Base-by-base conservation (phyloP, 2,329 filamentous ascomycete species). In the Setomelanomma holmii region DNA sequence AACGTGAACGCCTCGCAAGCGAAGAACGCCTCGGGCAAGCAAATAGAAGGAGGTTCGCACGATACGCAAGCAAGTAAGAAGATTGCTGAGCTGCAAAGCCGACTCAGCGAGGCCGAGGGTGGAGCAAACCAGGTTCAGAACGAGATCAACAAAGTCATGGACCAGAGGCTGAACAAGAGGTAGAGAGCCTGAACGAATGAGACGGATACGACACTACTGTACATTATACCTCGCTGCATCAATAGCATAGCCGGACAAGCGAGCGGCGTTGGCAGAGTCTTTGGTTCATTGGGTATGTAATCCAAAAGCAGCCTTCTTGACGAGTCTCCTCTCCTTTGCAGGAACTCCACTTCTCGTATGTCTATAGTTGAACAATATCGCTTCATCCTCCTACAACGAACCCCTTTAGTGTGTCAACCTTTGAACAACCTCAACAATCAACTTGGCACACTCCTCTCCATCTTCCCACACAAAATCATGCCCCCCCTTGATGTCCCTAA, bases 1-100 rank as follows among this genome's bases (percentile, higher is more conserved):
- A 97, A 96, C 75, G 90, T 99, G 39, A 91, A 86, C 64, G 86
- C 93, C 68, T 85, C 88, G 1, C 91, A 96, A 76, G 85, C 86
- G 21, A 88, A 85, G 71, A 80, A 82, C 10, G 82, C 90, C 75
- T 85, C 86, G 4, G 82, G 82, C 60, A 80, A 81, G 64, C 58
- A 68, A 46, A 38, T 60, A 2, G 39, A 62, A 33, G 60, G 55
- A 4, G 49, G 55, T 19, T 51, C 56, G 14, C 51, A 57, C 21
- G 55, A 62, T 8, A 62, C 63, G n/a, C 53, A 58, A 17, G 66
- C 67, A 14, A 60, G 52, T 36, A 63, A 59, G 47, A 68, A 68
- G 58, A 72, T 72, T 38, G 60, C 67, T 10, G 71, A 73, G 41
- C 57, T 73, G 3, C 67, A 73, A 49, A 60, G 53, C 12, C 61